phyloP scores from a whole-genome alignment of 345 rosid genomes.

The Turritis glabra region DNA sequence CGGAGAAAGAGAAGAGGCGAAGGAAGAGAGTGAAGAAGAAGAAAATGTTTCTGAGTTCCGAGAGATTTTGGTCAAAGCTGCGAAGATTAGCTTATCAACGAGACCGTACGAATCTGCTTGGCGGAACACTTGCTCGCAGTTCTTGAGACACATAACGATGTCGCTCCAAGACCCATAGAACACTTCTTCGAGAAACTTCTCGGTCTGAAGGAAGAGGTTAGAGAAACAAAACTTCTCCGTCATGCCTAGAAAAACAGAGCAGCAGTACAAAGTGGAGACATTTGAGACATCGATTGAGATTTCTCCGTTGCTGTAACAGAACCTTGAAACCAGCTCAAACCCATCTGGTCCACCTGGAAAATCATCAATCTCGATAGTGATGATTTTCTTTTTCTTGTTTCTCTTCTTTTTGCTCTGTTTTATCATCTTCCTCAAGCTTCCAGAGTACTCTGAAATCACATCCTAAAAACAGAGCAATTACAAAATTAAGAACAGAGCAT shows the following conservation, averaged over 20 bases:
- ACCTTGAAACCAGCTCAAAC: constrained; percentile 67
- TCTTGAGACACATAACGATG: constrained; percentile 51
- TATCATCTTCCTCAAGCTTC: constrained; percentile 57
- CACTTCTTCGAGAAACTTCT: constrained; percentile 52
- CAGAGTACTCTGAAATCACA: constrained; percentile 49
- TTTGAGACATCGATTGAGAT: constrained; percentile 51
- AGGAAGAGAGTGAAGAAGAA: constrained; percentile 46
- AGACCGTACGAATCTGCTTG: constrained; percentile 63
- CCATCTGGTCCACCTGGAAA: constrained; percentile 76
- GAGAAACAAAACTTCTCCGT: constrained; percentile 45
- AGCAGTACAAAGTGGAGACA: constrained; percentile 57
- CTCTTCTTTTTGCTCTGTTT: constrained; percentile 47
- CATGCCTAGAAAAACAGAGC: constrained; percentile 65
- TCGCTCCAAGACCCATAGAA: constrained; percentile 63
- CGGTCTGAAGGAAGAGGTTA: constrained; percentile 61
- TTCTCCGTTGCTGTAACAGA: constrained; percentile 54
- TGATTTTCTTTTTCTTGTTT: constrained; percentile 32
- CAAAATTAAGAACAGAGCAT: neutral
- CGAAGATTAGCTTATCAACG: constrained; percentile 48
- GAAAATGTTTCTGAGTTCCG: constrained; percentile 48
- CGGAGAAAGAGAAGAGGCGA: constrained; percentile 23
- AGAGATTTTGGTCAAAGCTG: constrained; percentile 52
- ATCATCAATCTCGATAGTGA: constrained; percentile 47
- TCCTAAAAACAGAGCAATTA: constrained; percentile 43
- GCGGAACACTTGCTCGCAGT: constrained; percentile 52